Evolutionary conservation across 2,329 filamentous ascomycete genomes (phyloP).

Genomic region (Scytalidium lignicola): DNA sequence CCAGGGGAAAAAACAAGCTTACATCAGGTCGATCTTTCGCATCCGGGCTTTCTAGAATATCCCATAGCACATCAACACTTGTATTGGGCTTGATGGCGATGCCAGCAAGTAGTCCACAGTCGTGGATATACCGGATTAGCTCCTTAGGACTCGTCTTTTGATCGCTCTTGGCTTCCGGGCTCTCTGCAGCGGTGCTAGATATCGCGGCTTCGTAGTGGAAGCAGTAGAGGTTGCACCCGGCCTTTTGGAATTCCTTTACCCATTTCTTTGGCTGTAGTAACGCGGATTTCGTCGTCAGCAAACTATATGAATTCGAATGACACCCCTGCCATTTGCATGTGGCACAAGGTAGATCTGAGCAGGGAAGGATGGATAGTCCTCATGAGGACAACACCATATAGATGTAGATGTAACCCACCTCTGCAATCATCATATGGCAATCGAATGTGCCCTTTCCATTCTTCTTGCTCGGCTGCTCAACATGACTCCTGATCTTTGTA

Average conservation of each 20-base stretch:
- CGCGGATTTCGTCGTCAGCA: constrained; percentile 1
- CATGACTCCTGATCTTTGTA: constrained; percentile 83
- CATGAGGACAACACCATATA: too few relatives aligned
- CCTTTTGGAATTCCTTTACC: constrained; percentile 91
- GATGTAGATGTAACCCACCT: constrained; percentile 59
- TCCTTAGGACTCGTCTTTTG: constrained; percentile 75
- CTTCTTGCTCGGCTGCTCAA: constrained; percentile 56
- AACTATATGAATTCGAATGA: too few relatives aligned
- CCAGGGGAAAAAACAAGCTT: constrained; percentile 34
- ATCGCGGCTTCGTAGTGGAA: constrained; percentile 96
- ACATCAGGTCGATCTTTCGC: constrained; percentile 83
- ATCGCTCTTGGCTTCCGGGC: constrained; percentile 64
- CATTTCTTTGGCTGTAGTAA: constrained; percentile 83
- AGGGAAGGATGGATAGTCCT: too few relatives aligned
- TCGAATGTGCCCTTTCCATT: constrained; percentile 90
- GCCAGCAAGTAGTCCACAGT: constrained; percentile 80
- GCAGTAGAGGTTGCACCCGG: constrained; percentile 97
- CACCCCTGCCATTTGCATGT: too few relatives aligned
- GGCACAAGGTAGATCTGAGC: too few relatives aligned
- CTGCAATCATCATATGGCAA: constrained; percentile 99
- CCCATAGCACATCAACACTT: constrained; percentile 84
- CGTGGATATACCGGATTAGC: constrained; percentile 86
- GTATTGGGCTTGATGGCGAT: constrained; percentile 96
- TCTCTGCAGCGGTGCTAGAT: constrained; percentile 64
- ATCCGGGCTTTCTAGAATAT: constrained; percentile 71